Percentiles rank a stretch among this genome's conserved stretches.
These are phyloP conservation scores for Neurospora sp. DNA, from an alignment of 495 filamentous ascomycete species.

Conservation along the genomic window DNA sequence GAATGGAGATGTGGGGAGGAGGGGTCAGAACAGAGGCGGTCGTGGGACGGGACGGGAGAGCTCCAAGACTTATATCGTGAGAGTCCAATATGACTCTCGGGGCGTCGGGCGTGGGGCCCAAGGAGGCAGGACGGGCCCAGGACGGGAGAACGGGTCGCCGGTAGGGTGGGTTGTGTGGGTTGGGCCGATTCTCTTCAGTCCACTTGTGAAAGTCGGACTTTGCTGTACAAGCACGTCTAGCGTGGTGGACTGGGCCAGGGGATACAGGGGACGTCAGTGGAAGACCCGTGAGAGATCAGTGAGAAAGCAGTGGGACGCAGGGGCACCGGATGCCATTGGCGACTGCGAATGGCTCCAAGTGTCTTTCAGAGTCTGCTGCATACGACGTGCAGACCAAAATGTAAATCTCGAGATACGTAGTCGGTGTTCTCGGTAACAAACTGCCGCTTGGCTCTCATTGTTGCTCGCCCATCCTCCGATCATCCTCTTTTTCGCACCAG, in stretches of 20 bases:
- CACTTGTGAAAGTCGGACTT: background rate
- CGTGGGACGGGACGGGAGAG: background rate
- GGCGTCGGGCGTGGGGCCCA: background rate
- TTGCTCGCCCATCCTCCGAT: background rate
- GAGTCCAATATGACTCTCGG: background rate
- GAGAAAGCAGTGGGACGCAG: background rate
- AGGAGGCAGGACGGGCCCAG: background rate
- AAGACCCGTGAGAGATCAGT: background rate
- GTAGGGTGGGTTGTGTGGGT: background rate
- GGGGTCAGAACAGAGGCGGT: constrained; percentile 7
- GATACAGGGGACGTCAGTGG: background rate
- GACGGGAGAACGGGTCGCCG: background rate
- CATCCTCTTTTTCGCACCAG: background rate
- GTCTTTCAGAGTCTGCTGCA: constrained; percentile 4
- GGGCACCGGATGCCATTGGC: constrained; percentile 7
- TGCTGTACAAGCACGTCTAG: background rate
- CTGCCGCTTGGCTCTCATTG: background rate
- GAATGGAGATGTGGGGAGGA: constrained; percentile 1
- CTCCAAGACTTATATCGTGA: background rate
- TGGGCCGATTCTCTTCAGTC: background rate
- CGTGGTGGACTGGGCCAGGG: background rate
- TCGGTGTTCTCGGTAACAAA: background rate
- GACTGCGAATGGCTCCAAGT: constrained; percentile 9
- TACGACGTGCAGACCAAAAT: constrained; percentile 7
- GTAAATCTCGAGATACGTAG: background rate